Evolutionary conservation across 2,329 filamentous ascomycete genomes (phyloP), one percentile per base, ranked within the genome.

Genomic region (Colletotrichum lini): DNA sequence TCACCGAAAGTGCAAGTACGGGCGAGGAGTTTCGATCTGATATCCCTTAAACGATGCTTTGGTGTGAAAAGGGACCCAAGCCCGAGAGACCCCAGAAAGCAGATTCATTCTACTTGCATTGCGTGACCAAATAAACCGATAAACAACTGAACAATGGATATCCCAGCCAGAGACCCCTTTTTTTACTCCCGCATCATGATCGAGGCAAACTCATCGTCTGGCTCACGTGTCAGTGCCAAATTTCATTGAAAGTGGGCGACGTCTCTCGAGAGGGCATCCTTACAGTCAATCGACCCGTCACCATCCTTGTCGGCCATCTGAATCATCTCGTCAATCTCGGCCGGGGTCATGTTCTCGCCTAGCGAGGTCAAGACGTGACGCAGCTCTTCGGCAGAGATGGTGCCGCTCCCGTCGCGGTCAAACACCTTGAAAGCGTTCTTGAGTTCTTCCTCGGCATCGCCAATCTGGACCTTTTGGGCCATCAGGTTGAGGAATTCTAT

Each of bases 241-340:
- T 5, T 4, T 21, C 44, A 16, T n/a, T n/a, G 18, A 18, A 9
- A 4, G 3, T 13, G 26, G 40, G 45, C 2, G 15, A 44, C 23
- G 18, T 21, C 10, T n/a, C 10, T 15, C 16, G 30, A 57, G 12
- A 38, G n/a, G 15, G 44, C 23, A 23, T 83, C 10, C 91, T 75
- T 87, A 96, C 94, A 96, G 83, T 96, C 94, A 79, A 96, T 96
- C 79, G 93, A 91, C 79, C 94, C 94, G 82, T 96, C 94, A 75
- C 94, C 94, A 77, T 96, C 93, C 86, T 96, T 94, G 82, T 96
- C 94, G 79, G 94, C 94, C 85, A 96, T 94, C 76, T 93, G 91
- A 80, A 96, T 96, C 94, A 96, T 96, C 89, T 96, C 94, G 78
- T 96, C 94, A 77, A 96, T 94, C 84, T 96, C 94, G 76, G 96